Evolutionary conservation across 495 filamentous ascomycete genomes (phyloP), one percentile per base, ranked within the genome.

Genomic region (Lichenothelia convexa): DNA sequence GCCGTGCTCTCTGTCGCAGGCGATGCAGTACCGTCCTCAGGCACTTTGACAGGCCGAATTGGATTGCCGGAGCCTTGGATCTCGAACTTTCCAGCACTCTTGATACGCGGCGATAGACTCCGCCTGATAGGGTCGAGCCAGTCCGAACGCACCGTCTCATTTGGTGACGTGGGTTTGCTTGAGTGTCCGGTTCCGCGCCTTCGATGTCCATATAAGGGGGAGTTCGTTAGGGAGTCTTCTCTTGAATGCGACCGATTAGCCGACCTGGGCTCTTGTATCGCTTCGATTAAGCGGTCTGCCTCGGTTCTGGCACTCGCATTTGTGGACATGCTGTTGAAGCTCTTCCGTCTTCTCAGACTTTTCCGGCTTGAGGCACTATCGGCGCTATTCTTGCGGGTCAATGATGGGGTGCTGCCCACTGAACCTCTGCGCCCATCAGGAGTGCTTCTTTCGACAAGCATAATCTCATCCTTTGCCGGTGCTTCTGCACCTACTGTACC

Each of bases 251-350:
- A n/a, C n/a, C n/a, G n/a, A n/a, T n/a, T n/a, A n/a, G n/a, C n/a
- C n/a, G n/a, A 1, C 9, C 2, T 1, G 3, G 79, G 65, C 32
- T 72, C 73, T 42, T 76, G 70, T 13, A 86, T 80, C 2, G 76
- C 79, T 39, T 76, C 75, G 32, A 84, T 84, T 2, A 85, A 59
- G 18, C 78, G 54, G 44, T 86, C 78, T 1, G 77, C 75, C 23
- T 83, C 78, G 43, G 77, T 82, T 49, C 60, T 65, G 8, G 48
- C 56, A 42, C 74, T 80, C 35, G 51, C 34, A 3, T 19, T 21
- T 3, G 47, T 47, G 1, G 35, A 33, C 9, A 26, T 15, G 30
- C 45, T 67, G 22, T 47, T 56, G 44, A 70, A 72, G 34, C 46
- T 78, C 3, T 47, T 48, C 60, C 43, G 34, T 27, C 55, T 55